phyloP scores from a whole-genome alignment of 1,284 basidiomycete genomes.

The Inonotus obliquus region DNA sequence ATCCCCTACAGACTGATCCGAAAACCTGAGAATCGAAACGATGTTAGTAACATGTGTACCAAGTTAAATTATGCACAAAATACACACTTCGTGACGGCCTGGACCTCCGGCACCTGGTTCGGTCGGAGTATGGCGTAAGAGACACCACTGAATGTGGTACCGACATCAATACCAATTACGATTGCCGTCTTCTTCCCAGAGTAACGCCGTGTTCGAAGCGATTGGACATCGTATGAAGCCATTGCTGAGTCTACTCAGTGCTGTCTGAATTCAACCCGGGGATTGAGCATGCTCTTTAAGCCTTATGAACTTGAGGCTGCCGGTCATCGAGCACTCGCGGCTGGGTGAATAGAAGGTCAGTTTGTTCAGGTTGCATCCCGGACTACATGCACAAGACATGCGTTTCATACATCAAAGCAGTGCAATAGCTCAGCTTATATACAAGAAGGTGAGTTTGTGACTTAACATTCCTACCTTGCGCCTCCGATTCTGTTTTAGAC shows the following conservation, averaged over 20 bases:
- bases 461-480: neutral
- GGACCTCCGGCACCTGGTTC: constrained; percentile 7
- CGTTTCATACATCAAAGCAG: constrained; percentile 3
- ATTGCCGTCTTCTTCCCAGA: neutral
- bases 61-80: neutral
- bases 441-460: neutral
- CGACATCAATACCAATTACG: constrained; percentile 16
- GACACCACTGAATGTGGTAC: constrained; percentile 17
- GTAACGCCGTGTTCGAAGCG: constrained; percentile 6
- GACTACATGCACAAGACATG: neutral
- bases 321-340: neutral
- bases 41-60: neutral
- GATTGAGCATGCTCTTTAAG: neutral
- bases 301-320: neutral
- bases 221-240: neutral
- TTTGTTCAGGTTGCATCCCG: neutral
- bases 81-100: constrained; percentile 11
- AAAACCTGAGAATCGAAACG: constrained; percentile 46
- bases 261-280: neutral
- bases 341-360: neutral
- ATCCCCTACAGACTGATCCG: constrained; percentile 73
- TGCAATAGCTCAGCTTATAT: neutral
- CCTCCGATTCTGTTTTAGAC: neutral
- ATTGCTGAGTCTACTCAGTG: neutral
- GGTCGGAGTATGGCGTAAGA: constrained; percentile 17